Evolutionary conservation across 2,329 filamentous ascomycete genomes (phyloP).

Genomic region (Catunica adiposa): DNA sequence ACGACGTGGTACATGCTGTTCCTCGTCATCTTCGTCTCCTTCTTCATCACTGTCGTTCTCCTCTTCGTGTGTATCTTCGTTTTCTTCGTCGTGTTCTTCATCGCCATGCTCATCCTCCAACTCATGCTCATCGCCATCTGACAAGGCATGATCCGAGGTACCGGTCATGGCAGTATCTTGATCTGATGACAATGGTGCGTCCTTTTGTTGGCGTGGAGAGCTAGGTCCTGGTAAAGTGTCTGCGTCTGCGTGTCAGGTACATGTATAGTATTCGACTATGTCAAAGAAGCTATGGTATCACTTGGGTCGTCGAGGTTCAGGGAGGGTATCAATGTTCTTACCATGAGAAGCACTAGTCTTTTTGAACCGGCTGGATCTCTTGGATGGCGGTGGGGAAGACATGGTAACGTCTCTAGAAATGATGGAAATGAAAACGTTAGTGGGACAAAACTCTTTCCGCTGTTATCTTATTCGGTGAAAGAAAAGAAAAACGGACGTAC

Average conservation of each 20-base stretch:
- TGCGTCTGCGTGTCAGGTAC: not conserved
- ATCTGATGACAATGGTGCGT: constrained; percentile 34
- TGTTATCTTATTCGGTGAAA: not conserved
- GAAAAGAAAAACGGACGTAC: constrained; percentile 29
- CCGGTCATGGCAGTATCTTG: constrained; percentile 58
- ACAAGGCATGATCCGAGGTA: constrained; percentile 38
- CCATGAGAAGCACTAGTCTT: constrained; percentile 7
- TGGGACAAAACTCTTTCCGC: constrained; percentile 15
- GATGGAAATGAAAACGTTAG: not conserved
- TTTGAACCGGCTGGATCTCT: constrained; percentile 17
- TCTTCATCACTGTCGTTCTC: constrained; percentile 17
- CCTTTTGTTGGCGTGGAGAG: constrained; percentile 22
- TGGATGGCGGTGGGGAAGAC: constrained; percentile 16
- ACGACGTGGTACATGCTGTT: constrained; percentile 23
- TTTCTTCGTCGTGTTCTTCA: constrained; percentile 10
- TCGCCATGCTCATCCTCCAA: constrained; percentile 22
- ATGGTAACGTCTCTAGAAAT: constrained; percentile 18
- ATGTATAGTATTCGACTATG: not conserved
- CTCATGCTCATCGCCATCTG: constrained; percentile 24
- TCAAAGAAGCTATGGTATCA: not conserved
- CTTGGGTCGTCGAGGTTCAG: not conserved
- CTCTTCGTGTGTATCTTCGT: constrained; percentile 4
- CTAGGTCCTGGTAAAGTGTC: not conserved
- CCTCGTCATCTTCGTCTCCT: constrained; percentile 42
- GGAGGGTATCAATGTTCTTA: not conserved